phyloP scores from a whole-genome alignment of 441 rosid genomes.

The Erodium trifolium region DNA sequence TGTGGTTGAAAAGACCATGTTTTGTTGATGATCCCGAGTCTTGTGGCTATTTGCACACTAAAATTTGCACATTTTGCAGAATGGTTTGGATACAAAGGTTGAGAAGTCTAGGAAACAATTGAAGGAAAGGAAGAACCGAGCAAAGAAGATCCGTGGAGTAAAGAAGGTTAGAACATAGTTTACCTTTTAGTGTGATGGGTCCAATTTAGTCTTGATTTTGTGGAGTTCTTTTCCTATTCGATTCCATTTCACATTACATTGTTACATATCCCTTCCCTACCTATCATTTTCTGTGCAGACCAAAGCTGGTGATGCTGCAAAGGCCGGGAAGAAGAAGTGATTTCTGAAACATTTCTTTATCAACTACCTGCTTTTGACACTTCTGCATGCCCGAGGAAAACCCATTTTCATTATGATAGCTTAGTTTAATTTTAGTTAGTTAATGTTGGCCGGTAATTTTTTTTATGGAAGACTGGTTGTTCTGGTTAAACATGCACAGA shows the following conservation, averaged over 20 bases:
- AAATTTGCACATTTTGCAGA: neutral
- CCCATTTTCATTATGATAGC: neutral
- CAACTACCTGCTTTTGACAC: conserved; percentile 3
- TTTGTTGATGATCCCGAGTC: neutral
- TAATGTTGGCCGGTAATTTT: too few relatives aligned
- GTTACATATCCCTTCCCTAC: neutral
- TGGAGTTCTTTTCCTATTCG: neutral
- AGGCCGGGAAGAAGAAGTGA: conserved; percentile 27
- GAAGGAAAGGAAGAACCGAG: conserved; percentile 11
- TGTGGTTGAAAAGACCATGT: neutral
- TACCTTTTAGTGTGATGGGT: neutral
- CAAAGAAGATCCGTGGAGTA: conserved; percentile 8
- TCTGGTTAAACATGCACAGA: neutral
- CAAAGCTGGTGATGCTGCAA: conserved; percentile 37
- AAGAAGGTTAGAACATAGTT: conserved; percentile 9
- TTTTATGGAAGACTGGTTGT: neutral
- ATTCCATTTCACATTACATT: neutral
- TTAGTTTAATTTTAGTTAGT: neutral
- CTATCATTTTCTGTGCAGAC: conserved; percentile 19
- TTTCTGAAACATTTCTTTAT: neutral
- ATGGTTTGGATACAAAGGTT: conserved; percentile 8
- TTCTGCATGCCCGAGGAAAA: neutral
- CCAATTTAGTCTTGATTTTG: neutral
- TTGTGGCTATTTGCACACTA: neutral
- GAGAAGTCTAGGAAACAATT: conserved; percentile 10